These are phyloP conservation scores for Friedmanniomyces endolithicus DNA, from an alignment of 495 filamentous ascomycete genomes.

Conservation along the genomic window DNA sequence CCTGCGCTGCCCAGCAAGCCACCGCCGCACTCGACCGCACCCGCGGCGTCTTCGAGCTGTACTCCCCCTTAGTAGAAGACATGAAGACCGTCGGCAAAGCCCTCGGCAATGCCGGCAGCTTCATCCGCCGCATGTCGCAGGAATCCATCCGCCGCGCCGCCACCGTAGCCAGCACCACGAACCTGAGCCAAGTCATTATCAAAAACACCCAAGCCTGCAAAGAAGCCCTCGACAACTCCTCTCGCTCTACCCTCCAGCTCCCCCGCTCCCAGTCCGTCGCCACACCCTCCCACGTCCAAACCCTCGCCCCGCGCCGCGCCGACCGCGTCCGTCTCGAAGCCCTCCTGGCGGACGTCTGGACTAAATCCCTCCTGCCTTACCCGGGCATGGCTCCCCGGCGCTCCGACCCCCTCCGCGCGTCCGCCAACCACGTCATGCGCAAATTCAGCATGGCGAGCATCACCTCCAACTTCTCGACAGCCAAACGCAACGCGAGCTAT, in stretches of 20 bases:
- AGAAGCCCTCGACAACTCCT: slow-evolving; percentile 34
- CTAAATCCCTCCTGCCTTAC: slow-evolving; percentile 65
- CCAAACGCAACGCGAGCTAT: slow-evolving; percentile 44
- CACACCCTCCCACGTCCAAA: slow-evolving; percentile 49
- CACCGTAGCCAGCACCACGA: slow-evolving; percentile 49
- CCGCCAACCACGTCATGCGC: slow-evolving; percentile 67
- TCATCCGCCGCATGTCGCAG: slow-evolving; percentile 50
- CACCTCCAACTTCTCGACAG: slow-evolving; percentile 42
- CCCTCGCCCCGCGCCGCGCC: slow-evolving; percentile 50
- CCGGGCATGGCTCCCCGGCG: slow-evolving; percentile 66
- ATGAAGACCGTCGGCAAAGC: slow-evolving; percentile 63
- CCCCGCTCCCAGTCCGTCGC: slow-evolving; percentile 61
- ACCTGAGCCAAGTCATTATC: slow-evolving; percentile 66
- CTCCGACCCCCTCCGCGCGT: slow-evolving; percentile 54
- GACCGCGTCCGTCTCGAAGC: slow-evolving; percentile 70
- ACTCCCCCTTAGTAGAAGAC: slow-evolving; percentile 48
- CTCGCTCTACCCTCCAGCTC: slow-evolving; percentile 37
- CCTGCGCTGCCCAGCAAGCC: slow-evolving; percentile 28
- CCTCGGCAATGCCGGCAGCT: slow-evolving; percentile 56
- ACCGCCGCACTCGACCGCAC: slow-evolving; percentile 35
- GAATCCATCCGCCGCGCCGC: slow-evolving; percentile 63
- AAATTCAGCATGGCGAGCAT: slow-evolving; percentile 68
- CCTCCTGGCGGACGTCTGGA: slow-evolving; percentile 69
- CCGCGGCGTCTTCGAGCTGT: slow-evolving; percentile 41
- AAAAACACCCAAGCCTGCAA: slow-evolving; percentile 72